Conservation (phyloP, 352 stramenopile species). For the Globisporangium alternatum region DNA sequence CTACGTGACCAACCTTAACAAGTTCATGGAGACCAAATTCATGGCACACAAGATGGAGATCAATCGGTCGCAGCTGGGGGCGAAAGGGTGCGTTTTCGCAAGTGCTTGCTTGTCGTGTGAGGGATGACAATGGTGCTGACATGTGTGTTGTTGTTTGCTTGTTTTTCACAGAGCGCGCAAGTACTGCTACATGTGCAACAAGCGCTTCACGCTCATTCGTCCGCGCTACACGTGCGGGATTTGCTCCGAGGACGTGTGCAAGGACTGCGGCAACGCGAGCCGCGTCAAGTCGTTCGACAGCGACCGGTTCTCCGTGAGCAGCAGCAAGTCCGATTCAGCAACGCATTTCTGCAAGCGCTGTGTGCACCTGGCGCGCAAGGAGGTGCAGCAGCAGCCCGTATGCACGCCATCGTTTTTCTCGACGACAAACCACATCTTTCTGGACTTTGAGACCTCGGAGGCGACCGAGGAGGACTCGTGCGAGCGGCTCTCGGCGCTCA, state of each 20-base stretch:
- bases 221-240: constrained; percentile 60
- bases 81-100: constrained; percentile 32
- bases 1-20: constrained; percentile 50
- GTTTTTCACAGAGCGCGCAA: constrained; percentile 41
- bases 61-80: constrained; percentile 36
- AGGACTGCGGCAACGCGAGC: constrained; percentile 55
- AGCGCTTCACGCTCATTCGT: constrained; percentile 68
- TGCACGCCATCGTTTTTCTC: constrained; percentile 25
- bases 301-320: constrained; percentile 30
- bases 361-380: constrained; percentile 39
- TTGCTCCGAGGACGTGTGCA: constrained; percentile 71
- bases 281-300: constrained; percentile 51
- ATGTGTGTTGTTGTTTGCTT: neutral
- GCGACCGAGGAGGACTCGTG: constrained; percentile 32
- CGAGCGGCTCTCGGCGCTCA: constrained; percentile 42
- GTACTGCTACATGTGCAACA: constrained; percentile 66
- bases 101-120: neutral
- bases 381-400: constrained; percentile 31
- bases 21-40: constrained; percentile 56
- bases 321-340: constrained; percentile 28
- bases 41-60: constrained; percentile 54
- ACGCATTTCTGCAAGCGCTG: constrained; percentile 62
- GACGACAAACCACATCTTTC: constrained; percentile 32
- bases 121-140: constrained; percentile 1
- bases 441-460: constrained; percentile 26